phyloP scores from a whole-genome alignment of 345 rosid species.

The Syzygium grande region DNA sequence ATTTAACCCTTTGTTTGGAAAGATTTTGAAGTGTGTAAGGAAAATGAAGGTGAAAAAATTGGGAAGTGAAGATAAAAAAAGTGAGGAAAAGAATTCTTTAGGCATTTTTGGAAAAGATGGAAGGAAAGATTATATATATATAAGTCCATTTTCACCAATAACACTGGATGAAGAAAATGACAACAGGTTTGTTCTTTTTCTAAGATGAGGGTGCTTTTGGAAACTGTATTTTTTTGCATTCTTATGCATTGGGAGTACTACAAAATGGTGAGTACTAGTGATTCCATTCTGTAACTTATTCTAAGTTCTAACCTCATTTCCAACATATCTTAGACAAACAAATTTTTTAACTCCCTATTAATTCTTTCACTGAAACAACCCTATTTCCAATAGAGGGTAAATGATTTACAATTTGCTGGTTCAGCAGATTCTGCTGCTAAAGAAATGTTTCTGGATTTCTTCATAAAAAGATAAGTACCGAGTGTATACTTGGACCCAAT shows the following conservation, averaged over 20 bases:
- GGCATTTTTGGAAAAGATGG: neutral
- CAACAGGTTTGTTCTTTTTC: neutral
- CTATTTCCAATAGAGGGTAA: neutral
- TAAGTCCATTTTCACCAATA: neutral
- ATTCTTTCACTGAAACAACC: neutral
- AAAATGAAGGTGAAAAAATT: neutral
- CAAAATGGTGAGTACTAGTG: neutral
- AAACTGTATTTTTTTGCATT: neutral
- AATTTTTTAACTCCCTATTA: neutral
- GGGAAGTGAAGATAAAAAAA: neutral
- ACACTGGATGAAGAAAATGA: neutral
- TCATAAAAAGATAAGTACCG: neutral
- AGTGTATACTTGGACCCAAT: neutral
- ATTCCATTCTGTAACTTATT: neutral
- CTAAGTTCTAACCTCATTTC: neutral
- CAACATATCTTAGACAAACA: neutral
- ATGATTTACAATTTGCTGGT: neutral
- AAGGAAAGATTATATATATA: neutral
- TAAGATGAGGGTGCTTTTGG: neutral
- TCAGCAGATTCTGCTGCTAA: neutral
- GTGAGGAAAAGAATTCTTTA: neutral
- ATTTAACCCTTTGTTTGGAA: neutral
- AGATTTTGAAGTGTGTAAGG: neutral
- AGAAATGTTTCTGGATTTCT: neutral
- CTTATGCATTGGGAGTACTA: neutral